These are phyloP conservation scores for Neopestalotiopsis sp. DNA, from an alignment of 2,329 filamentous ascomycete species.

Conservation along the genomic window DNA sequence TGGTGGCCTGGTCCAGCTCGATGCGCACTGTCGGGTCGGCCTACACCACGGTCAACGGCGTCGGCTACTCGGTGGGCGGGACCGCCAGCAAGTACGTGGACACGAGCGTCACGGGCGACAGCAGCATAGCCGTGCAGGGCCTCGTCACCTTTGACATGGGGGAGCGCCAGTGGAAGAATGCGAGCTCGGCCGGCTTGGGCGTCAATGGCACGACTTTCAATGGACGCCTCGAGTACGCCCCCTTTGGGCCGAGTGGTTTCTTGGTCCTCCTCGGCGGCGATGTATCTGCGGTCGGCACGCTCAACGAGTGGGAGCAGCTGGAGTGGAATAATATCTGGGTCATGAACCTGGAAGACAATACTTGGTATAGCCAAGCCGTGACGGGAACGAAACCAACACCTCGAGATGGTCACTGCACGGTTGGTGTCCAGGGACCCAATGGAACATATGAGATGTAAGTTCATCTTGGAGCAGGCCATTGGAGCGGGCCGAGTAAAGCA, in stretches of 20 bases:
- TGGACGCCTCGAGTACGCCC: constrained; percentile 37
- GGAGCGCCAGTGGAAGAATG: constrained; percentile 38
- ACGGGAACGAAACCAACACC: constrained; percentile 35
- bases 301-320: constrained; percentile 26
- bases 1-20: constrained; percentile 41
- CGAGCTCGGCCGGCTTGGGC: constrained; percentile 30
- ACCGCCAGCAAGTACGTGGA: constrained; percentile 32
- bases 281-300: constrained; percentile 28
- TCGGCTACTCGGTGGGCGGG: constrained; percentile 41
- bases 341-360: constrained; percentile 38
- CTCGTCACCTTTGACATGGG: constrained; percentile 40
- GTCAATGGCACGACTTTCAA: constrained; percentile 35
- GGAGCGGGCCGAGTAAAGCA: background rate
- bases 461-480: background rate
- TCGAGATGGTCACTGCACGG: constrained; percentile 39
- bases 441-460: constrained; percentile 43
- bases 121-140: constrained; percentile 31
- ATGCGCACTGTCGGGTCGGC: constrained; percentile 36
- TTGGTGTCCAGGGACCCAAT: constrained; percentile 38
- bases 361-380: constrained; percentile 42
- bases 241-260: constrained; percentile 40
- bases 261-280: constrained; percentile 40
- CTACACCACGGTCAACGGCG: constrained; percentile 30
- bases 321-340: constrained; percentile 38
- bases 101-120: constrained; percentile 26